Percentiles rank a stretch among this genome's conserved stretches.
These are phyloP conservation scores for Mortierella sp. DNA, from an alignment of 371 early-diverging fungal genomes.

Conservation along the genomic window DNA sequence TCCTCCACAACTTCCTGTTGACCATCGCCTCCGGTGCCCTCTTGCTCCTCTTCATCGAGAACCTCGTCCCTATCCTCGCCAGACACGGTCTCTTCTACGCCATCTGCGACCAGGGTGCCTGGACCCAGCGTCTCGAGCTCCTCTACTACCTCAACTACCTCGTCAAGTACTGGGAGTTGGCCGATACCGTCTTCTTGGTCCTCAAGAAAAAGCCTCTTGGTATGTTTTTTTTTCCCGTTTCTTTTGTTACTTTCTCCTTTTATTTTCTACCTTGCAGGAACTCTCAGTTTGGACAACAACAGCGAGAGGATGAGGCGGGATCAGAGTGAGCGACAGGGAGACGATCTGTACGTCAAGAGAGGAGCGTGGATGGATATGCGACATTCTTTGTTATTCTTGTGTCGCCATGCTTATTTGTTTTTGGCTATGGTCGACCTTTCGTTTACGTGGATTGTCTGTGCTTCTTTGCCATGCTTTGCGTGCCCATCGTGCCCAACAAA, in stretches of 20 bases:
- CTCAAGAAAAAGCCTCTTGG: constrained; percentile 80
- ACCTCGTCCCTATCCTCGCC: constrained; percentile 74
- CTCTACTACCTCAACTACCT: constrained; percentile 90
- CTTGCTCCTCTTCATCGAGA: constrained; percentile 78
- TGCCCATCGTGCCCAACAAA: constrained; percentile 9
- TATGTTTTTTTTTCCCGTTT: constrained; percentile 23
- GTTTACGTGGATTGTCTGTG: neutral
- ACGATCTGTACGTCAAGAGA: neutral
- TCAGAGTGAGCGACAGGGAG: neutral
- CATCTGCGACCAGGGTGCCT: constrained; percentile 75
- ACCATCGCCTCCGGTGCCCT: constrained; percentile 75
- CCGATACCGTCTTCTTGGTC: constrained; percentile 82
- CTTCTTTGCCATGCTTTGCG: neutral
- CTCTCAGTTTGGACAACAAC: neutral
- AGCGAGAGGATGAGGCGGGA: neutral
- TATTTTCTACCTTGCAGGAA: neutral
- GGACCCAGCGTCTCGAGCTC: constrained; percentile 82
- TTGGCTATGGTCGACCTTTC: constrained; percentile 2
- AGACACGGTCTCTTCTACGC: constrained; percentile 78
- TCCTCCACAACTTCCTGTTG: constrained; percentile 83
- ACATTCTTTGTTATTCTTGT: neutral
- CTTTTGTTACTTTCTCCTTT: neutral
- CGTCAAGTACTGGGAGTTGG: constrained; percentile 89
- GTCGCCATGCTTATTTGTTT: neutral
- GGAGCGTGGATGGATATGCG: neutral